Evolutionary conservation across 2,329 filamentous ascomycete genomes (phyloP).

Genomic region (Epichloe gansuensis): DNA sequence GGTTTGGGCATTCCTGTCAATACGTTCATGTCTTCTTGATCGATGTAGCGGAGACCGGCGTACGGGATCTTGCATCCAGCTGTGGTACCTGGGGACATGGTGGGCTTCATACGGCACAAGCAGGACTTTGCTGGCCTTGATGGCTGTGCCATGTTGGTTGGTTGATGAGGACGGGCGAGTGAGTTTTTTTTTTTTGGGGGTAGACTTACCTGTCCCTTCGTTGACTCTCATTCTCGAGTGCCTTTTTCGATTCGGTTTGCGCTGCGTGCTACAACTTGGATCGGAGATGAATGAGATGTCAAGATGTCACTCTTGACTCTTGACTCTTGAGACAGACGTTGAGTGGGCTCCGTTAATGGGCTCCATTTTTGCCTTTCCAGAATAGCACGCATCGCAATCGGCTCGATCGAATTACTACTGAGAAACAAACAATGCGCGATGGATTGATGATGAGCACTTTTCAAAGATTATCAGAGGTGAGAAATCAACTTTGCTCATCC

Average conservation of each 20-base stretch:
- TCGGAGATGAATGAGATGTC: not conserved
- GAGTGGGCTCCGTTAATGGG: not conserved
- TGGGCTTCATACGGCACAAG: constrained; percentile 74
- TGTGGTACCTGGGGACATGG: constrained; percentile 74
- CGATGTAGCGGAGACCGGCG: not conserved
- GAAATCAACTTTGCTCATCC: no score
- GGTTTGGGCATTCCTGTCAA: not conserved
- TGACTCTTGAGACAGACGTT: no score
- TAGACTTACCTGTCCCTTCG: constrained; percentile 27
- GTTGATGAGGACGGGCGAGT: not conserved
- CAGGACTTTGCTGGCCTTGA: constrained; percentile 53
- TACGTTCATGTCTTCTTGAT: constrained; percentile 9
- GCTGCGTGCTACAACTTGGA: no score
- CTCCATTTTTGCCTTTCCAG: not conserved
- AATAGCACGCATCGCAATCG: no score
- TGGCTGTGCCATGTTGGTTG: constrained; percentile 33
- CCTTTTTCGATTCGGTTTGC: not conserved
- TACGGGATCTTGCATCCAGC: constrained; percentile 82
- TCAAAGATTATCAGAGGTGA: no score
- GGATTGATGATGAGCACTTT: no score
- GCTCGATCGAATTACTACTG: no score
- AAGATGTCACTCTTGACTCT: not conserved
- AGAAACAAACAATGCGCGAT: no score
- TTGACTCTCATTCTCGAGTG: constrained; percentile 31
- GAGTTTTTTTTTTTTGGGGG: no score